A percentile compares a stretch with the other conserved stretches of the same genome.
These are phyloP conservation scores for Boletus rex-veris DNA, from an alignment of 768 basidiomycete genomes.

Conservation along the genomic window DNA sequence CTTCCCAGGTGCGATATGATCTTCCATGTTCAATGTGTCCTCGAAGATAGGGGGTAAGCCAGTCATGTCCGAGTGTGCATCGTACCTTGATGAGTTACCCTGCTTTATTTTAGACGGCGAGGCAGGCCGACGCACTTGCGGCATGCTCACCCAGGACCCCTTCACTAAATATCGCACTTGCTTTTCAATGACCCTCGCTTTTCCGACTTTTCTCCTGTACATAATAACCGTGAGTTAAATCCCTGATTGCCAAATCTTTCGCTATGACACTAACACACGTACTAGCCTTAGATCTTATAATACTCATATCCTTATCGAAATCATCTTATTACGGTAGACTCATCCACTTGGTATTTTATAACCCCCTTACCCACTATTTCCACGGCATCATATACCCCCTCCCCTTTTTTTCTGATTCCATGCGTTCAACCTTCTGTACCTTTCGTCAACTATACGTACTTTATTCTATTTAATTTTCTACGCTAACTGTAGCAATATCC, in stretches of 20 bases:
- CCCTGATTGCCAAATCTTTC: background rate
- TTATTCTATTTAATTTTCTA: background rate
- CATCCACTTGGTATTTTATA: background rate
- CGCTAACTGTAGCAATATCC: slow-evolving; percentile 21
- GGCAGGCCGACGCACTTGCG: background rate
- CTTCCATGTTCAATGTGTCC: slow-evolving; percentile 10
- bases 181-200: background rate
- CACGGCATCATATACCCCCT: background rate
- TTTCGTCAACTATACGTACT: background rate
- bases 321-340: background rate
- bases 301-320: background rate
- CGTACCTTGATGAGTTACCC: background rate
- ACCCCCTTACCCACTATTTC: background rate
- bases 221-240: slow-evolving; percentile 6
- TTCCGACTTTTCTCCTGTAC: background rate
- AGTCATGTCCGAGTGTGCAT: background rate
- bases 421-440: background rate
- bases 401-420: background rate
- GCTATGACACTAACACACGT: background rate
- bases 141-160: background rate
- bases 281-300: slow-evolving; percentile 1
- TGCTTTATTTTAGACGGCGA: background rate
- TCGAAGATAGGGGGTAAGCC: slow-evolving; percentile 5
- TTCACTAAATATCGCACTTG: background rate
- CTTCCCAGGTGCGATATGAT: background rate